A percentile compares a stretch with the other conserved stretches of the same genome.
Conservation (phyloP, 768 basidiomycete genomes). For the Rhizopogon salebrosus region DNA sequence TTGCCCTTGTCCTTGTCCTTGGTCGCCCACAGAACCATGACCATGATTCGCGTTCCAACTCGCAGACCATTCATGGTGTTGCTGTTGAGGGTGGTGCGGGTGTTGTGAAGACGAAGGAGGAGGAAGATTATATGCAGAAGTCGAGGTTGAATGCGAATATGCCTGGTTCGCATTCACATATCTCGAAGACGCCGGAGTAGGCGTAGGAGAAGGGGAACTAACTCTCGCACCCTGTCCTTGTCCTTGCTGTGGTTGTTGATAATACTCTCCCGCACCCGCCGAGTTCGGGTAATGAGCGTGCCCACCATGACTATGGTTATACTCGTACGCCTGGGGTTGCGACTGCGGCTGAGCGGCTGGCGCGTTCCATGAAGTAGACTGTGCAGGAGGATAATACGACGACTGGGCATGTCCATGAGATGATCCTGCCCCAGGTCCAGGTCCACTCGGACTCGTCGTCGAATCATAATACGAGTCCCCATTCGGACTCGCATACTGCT, state of each 20-base stretch:
- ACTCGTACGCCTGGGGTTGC: slow-evolving; percentile 1
- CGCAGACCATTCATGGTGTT: slow-evolving; percentile 3
- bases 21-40: too few relatives aligned
- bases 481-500: slow-evolving; percentile 12
- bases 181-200: too few relatives aligned
- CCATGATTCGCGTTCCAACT: slow-evolving; percentile 4
- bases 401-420: slow-evolving; percentile 7
- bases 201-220: too few relatives aligned
- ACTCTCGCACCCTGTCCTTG: too few relatives aligned
- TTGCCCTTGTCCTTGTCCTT: slow-evolving; percentile 10
- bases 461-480: slow-evolving; percentile 21
- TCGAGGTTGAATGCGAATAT: too few relatives aligned
- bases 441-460: slow-evolving; percentile 12
- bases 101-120: slow-evolving; percentile 10
- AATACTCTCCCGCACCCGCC: neutral
- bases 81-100: slow-evolving; percentile 5
- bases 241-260: neutral
- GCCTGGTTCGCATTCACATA: too few relatives aligned
- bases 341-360: slow-evolving; percentile 3
- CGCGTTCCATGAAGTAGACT: slow-evolving; percentile 18
- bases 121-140: slow-evolving; percentile 1
- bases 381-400: slow-evolving; percentile 24
- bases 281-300: too few relatives aligned
- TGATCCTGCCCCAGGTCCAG: neutral
- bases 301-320: too few relatives aligned